Base-by-base conservation (phyloP, 441 rosid genomes). In the Adansonia grandidieri region DNA sequence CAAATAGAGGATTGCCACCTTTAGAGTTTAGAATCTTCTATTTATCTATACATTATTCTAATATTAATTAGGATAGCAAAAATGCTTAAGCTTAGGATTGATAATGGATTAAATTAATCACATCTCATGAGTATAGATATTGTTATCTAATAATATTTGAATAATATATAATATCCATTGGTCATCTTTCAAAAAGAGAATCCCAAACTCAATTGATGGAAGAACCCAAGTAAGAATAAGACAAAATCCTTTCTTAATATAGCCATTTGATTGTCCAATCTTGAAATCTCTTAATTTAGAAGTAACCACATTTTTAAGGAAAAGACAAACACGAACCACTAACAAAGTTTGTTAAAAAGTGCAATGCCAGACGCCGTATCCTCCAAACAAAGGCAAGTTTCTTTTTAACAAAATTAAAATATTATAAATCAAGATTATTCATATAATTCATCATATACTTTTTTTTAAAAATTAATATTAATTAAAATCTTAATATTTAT, bases 241-340 rank as follows among this genome's bases (percentile, higher is more conserved):
- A 63, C 79, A 57, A 14, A 20, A 32, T 11, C n/a, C 51, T 77
- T 83, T 77, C 88, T 81, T 7, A 9, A 71, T 77, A 75, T 68
- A 40, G 79, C 22, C 47, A 75, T 77, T 44, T 14, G 48, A n/a
- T 32, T 68, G 15, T 47, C 73, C 76, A 28, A 20, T 19, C 37
- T 67, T 48, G 66, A 56, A 85, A 78, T 61, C 79, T 17, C 19
- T 57, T 57, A 32, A 48, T 28, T 65, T 47, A 54, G 51, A 80
- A 70, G 60, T 71, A 73, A 61, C 6, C 74, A 62, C 51, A 5
- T 19, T 58, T 67, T 78, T 15, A 72, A 63, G 9, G 10, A 19
- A 53, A 75, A 51, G 81, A 82, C 79, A 81, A 74, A 69, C 22
- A n/a, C 24, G 22, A 58, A 13, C 60, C 19, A 32, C 74, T 22